These are phyloP conservation scores for Fusarium dlaminii DNA, from an alignment of 2,329 filamentous ascomycete species.

Conservation along the genomic window DNA sequence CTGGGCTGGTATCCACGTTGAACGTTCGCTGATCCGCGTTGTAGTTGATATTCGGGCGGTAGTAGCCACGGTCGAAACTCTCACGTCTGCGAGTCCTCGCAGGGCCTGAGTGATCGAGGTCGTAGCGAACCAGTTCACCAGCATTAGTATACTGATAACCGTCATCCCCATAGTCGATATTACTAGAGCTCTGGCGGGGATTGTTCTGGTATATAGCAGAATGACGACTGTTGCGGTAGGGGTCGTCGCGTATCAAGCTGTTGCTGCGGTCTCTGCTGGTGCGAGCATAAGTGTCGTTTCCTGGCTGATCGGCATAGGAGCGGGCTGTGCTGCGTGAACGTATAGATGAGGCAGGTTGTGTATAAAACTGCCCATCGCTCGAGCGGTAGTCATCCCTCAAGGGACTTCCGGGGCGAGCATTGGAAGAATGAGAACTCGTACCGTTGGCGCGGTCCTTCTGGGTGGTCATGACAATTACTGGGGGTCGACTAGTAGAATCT, in stretches of 20 bases:
- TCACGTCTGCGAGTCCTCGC: slow-evolving; percentile 58
- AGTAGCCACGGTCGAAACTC: slow-evolving; percentile 64
- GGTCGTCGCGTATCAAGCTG: slow-evolving; percentile 54
- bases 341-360: slow-evolving; percentile 67
- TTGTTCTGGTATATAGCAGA: slow-evolving; percentile 56
- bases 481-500: slow-evolving; percentile 59
- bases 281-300: slow-evolving; percentile 62
- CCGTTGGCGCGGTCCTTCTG: slow-evolving; percentile 55
- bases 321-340: slow-evolving; percentile 60
- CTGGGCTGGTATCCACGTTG: slow-evolving; percentile 57
- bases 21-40: slow-evolving; percentile 57
- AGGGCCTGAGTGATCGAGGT: slow-evolving; percentile 63
- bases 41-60: slow-evolving; percentile 64
- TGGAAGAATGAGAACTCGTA: slow-evolving; percentile 52
- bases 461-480: slow-evolving; percentile 67
- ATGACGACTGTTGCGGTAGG: slow-evolving; percentile 59
- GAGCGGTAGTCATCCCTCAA: slow-evolving; percentile 61
- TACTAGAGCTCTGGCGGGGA: slow-evolving; percentile 54
- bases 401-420: slow-evolving; percentile 55
- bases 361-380: slow-evolving; percentile 62
- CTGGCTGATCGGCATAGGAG: slow-evolving; percentile 59
- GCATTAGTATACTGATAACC: slow-evolving; percentile 73
- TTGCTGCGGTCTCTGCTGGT: slow-evolving; percentile 61
- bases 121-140: slow-evolving; percentile 68
- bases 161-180: slow-evolving; percentile 65